Evolutionary conservation across 2,329 filamentous ascomycete genomes (phyloP), one percentile per base, ranked within the genome.

Genomic region (Clonostachys rosea): DNA sequence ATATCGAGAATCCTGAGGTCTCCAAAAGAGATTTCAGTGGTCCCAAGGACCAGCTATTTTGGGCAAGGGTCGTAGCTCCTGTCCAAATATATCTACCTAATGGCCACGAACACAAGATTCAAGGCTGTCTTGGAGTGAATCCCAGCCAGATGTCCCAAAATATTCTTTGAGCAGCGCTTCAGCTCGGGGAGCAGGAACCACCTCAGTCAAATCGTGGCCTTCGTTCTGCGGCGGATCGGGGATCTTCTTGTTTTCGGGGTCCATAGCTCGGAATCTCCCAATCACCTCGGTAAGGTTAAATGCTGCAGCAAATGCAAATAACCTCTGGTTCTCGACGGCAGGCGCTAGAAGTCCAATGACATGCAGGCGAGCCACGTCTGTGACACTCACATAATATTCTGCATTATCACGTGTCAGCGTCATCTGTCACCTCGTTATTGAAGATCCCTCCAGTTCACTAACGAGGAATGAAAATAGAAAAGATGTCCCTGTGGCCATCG

Each of bases 301-400:
- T n/a, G 36, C 14, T 11, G 36, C 12, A n/a, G 36, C 36, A 4
- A 39, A 39, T n/a, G 36, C 36, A 39, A 39, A 39, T n/a, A 39
- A 13, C 14, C 36, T n/a, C 36, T 39, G 14, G 11, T 48, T 47
- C 4, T 50, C 36, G 9, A 61, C 51, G 16, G 49, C 44, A 8
- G 54, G 52, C 17, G 61, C 50, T 0, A 60, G 47, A 6, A 58
- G 40, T 6, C 54, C 60, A 2, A 55, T 57, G 4, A 57, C 50
- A 42, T 63, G 60, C 10, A 64, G 46, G 12, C 52, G 39, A 7
- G 56, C 59, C 14, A 46, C 45, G 39, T 62, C 59, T 12, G 47
- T 44, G 3, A 57, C 54, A 20, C 59, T 48, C 6, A 61, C 43
- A 20, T 51, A 56, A 42, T 55, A 34, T 18, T 50, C 44, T 42